These are phyloP conservation scores for Thermomucor indicae-seudaticae DNA, from an alignment of 371 early-diverging fungal species.

Conservation along the genomic window DNA sequence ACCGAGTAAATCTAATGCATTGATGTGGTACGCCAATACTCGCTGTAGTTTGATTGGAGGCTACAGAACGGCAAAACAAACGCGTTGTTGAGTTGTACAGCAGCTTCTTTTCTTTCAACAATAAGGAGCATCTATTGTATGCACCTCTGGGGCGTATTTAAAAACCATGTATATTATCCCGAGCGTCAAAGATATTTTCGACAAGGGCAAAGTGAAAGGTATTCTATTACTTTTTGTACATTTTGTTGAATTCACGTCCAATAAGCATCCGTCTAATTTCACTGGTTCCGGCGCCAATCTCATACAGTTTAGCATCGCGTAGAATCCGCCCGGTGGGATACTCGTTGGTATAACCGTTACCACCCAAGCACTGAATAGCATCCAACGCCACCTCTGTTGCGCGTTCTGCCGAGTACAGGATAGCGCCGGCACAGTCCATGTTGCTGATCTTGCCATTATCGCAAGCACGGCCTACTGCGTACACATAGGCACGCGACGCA, in stretches of 20 bases:
- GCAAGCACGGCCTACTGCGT: slow-evolving; percentile 88
- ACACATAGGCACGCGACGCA: slow-evolving; percentile 89
- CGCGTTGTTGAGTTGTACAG: too few relatives aligned
- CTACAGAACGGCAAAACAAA: too few relatives aligned
- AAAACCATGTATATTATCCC: too few relatives aligned
- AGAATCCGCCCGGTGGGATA: slow-evolving; percentile 91
- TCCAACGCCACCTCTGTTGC: slow-evolving; percentile 94
- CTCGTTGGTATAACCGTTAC: slow-evolving; percentile 96
- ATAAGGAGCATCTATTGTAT: too few relatives aligned
- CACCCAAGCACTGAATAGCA: slow-evolving; percentile 94
- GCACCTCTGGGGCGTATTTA: too few relatives aligned
- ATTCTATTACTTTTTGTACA: slow-evolving; percentile 23
- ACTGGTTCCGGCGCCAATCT: slow-evolving; percentile 97
- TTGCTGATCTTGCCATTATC: slow-evolving; percentile 78
- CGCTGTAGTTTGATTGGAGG: too few relatives aligned
- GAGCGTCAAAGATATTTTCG: too few relatives aligned
- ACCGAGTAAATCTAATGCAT: too few relatives aligned
- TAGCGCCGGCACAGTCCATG: slow-evolving; percentile 95
- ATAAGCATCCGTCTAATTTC: slow-evolving; percentile 98
- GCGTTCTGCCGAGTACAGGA: slow-evolving; percentile 93
- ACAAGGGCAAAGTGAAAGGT: too few relatives aligned
- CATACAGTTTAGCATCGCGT: slow-evolving; percentile 96
- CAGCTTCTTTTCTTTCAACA: too few relatives aligned
- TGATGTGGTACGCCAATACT: too few relatives aligned
- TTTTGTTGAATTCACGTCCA: slow-evolving; percentile 73